Conservation (phyloP, 805 yeast genomes). For the Kluyveromyces siamensis region DNA sequence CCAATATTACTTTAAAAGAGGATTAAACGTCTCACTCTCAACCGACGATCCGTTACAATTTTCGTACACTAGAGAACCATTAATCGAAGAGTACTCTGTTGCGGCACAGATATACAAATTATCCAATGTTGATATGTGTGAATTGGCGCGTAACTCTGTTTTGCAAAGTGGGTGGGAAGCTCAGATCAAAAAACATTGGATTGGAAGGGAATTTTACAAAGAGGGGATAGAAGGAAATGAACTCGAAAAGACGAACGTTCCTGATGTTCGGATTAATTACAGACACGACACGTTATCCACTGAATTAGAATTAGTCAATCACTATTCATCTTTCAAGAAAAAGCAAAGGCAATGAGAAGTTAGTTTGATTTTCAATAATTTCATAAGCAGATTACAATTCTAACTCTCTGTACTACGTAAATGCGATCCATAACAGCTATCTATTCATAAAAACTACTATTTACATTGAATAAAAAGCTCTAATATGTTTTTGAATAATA, state of each 20-base stretch:
- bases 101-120: conserved; percentile 96
- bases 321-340: conserved; percentile 36
- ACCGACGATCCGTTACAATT: conserved; percentile 98
- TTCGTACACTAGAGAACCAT: conserved; percentile 92
- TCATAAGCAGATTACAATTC: neutral
- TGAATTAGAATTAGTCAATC: conserved; percentile 59
- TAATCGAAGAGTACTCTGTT: conserved; percentile 94
- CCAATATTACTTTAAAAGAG: conserved; percentile 81
- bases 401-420: neutral
- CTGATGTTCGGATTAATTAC: conserved; percentile 75
- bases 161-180: conserved; percentile 91
- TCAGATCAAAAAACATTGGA: conserved; percentile 82
- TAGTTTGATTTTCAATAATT: neutral
- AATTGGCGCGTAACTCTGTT: conserved; percentile 88
- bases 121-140: conserved; percentile 95
- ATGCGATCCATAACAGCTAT: neutral
- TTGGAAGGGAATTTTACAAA: conserved; percentile 54
- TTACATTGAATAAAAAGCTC: no score
- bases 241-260: conserved; percentile 91
- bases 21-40: conserved; percentile 86
- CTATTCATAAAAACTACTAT: neutral
- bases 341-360: neutral
- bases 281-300: conserved; percentile 72
- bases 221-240: conserved; percentile 76
- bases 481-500: no score